Conservation (phyloP, 2,329 filamentous ascomycete species). For the Mycocentrospora acerina region DNA sequence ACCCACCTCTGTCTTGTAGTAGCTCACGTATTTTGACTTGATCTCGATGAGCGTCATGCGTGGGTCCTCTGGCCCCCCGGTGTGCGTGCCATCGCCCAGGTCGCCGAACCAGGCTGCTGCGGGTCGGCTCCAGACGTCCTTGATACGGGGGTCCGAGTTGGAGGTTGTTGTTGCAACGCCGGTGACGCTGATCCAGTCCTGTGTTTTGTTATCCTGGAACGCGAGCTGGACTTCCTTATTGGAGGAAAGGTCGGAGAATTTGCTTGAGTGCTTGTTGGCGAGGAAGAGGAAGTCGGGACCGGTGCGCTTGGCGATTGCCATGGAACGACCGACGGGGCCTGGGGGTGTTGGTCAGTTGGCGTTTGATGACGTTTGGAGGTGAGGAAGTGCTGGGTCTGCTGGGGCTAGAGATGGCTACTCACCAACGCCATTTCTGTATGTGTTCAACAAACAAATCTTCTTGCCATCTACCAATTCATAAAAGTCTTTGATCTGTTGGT, state of each 20-base stretch:
- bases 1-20: constrained; percentile 42
- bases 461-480: constrained; percentile 50
- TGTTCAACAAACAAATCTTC: constrained; percentile 48
- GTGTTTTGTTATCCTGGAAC: constrained; percentile 50
- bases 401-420: constrained; percentile 9
- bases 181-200: constrained; percentile 52
- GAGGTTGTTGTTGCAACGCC: constrained; percentile 45
- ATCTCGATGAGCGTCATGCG: constrained; percentile 47
- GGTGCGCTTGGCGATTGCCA: constrained; percentile 58
- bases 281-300: constrained; percentile 56
- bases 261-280: constrained; percentile 50
- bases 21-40: constrained; percentile 43
- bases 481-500: constrained; percentile 51
- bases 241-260: constrained; percentile 49
- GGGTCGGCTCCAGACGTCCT: constrained; percentile 47
- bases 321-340: constrained; percentile 49
- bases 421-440: constrained; percentile 46
- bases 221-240: constrained; percentile 47
- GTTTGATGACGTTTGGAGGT: background rate
- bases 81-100: constrained; percentile 52
- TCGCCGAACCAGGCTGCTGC: constrained; percentile 54
- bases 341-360: constrained; percentile 3
- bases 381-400: constrained; percentile 1
- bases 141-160: constrained; percentile 52
- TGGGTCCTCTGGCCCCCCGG: constrained; percentile 50